A percentile compares a stretch with the other conserved stretches of the same genome.
These are phyloP conservation scores for Skeletonema potamos DNA, from an alignment of 108 stramenopile genomes.

Conservation along the genomic window DNA sequence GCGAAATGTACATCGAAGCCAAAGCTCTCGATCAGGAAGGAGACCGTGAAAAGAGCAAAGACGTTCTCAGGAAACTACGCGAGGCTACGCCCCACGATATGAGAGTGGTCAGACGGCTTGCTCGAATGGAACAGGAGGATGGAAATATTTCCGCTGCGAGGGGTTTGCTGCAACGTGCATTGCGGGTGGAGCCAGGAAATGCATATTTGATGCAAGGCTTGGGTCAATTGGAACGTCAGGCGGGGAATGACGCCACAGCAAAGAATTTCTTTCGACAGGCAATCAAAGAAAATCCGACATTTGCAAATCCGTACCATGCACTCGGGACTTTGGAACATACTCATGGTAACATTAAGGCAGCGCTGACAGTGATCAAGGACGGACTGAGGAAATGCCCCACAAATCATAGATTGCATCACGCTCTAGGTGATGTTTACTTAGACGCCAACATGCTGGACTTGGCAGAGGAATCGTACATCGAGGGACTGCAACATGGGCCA, in stretches of 20 bases:
- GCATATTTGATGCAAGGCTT: conserved; percentile 71
- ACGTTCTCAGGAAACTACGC: conserved; percentile 46
- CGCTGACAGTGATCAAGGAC: conserved; percentile 61
- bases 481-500: conserved; percentile 54
- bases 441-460: conserved; percentile 71
- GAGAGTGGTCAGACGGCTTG: conserved; percentile 68
- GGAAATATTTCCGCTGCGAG: conserved; percentile 52
- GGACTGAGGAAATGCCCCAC: conserved; percentile 64
- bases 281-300: conserved; percentile 55
- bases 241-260: conserved; percentile 39
- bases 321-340: conserved; percentile 67
- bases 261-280: conserved; percentile 50
- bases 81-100: conserved; percentile 68
- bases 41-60: conserved; percentile 49
- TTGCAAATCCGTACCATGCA: conserved; percentile 82
- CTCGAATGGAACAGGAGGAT: conserved; percentile 67
- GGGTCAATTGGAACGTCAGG: conserved; percentile 53
- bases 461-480: conserved; percentile 63
- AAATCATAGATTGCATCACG: conserved; percentile 83
- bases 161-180: conserved; percentile 48
- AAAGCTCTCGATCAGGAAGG: conserved; percentile 76
- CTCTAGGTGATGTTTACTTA: conserved; percentile 75
- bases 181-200: conserved; percentile 47
- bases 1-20: conserved; percentile 69
- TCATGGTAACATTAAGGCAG: conserved; percentile 63